Conservation (phyloP, 2,329 filamentous ascomycete genomes). For the Venturia asperata region DNA sequence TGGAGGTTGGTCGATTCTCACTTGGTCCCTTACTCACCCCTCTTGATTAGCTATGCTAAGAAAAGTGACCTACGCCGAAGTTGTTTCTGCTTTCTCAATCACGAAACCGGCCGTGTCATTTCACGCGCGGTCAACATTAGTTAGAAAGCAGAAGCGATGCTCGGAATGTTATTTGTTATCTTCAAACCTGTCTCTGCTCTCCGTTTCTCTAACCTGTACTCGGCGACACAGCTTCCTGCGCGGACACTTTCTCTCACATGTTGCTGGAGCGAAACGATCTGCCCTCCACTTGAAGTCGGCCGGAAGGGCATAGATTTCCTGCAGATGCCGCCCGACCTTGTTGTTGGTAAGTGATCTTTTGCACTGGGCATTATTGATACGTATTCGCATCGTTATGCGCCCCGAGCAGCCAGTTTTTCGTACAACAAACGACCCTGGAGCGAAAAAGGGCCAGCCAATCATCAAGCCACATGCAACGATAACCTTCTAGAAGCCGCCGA, state of each 20-base stretch:
- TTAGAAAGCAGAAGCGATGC: constrained; percentile 15
- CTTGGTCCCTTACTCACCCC: constrained; percentile 4
- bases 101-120: constrained; percentile 9
- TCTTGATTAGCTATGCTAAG: constrained; percentile 1
- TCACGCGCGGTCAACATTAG: neutral
- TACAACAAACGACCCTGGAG: neutral
- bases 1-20: constrained; percentile 13
- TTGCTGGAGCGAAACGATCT: neutral
- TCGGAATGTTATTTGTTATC: constrained; percentile 14
- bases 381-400: neutral
- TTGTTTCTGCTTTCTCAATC: constrained; percentile 15
- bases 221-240: constrained; percentile 2
- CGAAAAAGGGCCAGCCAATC: neutral
- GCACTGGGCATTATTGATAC: neutral
- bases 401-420: neutral
- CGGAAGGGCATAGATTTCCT: neutral
- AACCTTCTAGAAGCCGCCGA: neutral
- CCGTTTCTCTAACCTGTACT: neutral
- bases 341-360: neutral
- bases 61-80: constrained; percentile 1
- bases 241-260: neutral
- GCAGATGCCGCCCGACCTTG: neutral
- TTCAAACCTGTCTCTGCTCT: constrained; percentile 3
- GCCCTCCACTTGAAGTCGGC: neutral
- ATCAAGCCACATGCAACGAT: constrained; percentile 4